Conservation (phyloP, 1,139 yeast species). For the Zygosaccharomyces sapae region DNA sequence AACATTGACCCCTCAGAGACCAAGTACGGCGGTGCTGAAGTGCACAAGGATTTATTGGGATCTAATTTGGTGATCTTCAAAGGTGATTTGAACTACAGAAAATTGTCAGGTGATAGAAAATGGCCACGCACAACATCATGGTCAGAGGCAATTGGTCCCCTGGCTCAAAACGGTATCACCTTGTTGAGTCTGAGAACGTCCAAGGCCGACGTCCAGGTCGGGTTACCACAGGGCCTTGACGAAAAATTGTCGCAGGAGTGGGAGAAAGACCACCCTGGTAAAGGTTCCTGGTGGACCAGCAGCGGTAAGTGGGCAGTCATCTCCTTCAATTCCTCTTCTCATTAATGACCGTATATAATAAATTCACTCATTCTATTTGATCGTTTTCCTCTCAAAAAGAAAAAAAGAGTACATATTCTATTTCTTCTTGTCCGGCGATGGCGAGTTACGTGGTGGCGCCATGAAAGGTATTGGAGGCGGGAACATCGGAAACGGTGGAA, state of each 20-base stretch:
- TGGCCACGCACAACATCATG: slow-evolving; percentile 87
- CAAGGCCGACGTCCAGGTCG: slow-evolving; percentile 96
- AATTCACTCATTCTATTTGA: background rate
- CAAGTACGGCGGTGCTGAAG: slow-evolving; percentile 52
- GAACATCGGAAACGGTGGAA: slow-evolving; percentile 30
- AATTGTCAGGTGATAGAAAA: slow-evolving; percentile 80
- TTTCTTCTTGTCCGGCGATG: slow-evolving; percentile 4
- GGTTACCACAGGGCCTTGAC: slow-evolving; percentile 66
- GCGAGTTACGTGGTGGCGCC: slow-evolving; percentile 5
- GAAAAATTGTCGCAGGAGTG: slow-evolving; percentile 62
- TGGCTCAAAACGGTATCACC: slow-evolving; percentile 57
- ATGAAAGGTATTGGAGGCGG: slow-evolving; percentile 28
- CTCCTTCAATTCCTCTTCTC: slow-evolving; percentile 39
- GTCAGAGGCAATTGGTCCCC: slow-evolving; percentile 60
- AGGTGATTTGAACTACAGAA: slow-evolving; percentile 95
- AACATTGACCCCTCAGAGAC: slow-evolving; percentile 51
- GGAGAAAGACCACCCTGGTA: slow-evolving; percentile 52
- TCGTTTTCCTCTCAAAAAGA: no score
- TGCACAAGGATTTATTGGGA: slow-evolving; percentile 49
- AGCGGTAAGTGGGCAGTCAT: slow-evolving; percentile 94
- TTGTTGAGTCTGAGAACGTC: slow-evolving; percentile 81
- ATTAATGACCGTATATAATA: slow-evolving; percentile 3
- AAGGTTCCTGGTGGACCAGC: slow-evolving; percentile 76
- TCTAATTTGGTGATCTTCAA: slow-evolving; percentile 78
- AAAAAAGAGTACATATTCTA: background rate